Evolutionary conservation across 305 asterid genomes (phyloP), one percentile per base, ranked within the genome.

Genomic region (Ilex paraguariensis): DNA sequence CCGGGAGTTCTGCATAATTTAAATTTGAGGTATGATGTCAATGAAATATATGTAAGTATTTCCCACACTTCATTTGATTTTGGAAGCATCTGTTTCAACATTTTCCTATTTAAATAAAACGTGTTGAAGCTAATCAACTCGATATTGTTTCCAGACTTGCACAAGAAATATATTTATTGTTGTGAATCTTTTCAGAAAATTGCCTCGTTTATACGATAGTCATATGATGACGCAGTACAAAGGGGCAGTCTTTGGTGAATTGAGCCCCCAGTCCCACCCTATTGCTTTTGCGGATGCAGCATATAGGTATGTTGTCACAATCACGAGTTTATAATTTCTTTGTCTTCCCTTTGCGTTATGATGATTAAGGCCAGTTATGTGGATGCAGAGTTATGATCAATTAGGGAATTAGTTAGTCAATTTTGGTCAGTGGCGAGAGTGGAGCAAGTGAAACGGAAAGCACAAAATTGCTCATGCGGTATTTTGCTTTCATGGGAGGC

Each of bases 261-360:
- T 89, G 75, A 89, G 96, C 77, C 96, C 96, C 5, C 96, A 88
- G 21, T 17, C 96, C 4, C 96, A 88, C 65, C 96, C 96, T 49
- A 86, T 86, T 66, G 96, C 96, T 62, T 90, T 88, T 81, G 96
- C 96, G 57, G 96, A 88, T 81, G 87, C 95, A 72, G 96, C 96
- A 59, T 88, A 88, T 80, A 86, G 96, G 96, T 84, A 78, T 58
- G 78, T 52, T 17, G 31, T 10, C 30, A 13, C 5, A 0, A 21
- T 71, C 57, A 52, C 54, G 32, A 15, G 73, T 67, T 73, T 50
- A 64, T 66, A 54, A 4, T 36, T 16, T 66, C 52, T 31, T 10
- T 64, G 31, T 67, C 4, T 57, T 55, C 42, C 7, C 56, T 52
- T 48, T 58, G 36, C 33, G 15, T 57, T 62, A 54, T 13, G 49